Conservation (phyloP, 768 basidiomycete genomes). For the Tylopilus rubrobrunneus region DNA sequence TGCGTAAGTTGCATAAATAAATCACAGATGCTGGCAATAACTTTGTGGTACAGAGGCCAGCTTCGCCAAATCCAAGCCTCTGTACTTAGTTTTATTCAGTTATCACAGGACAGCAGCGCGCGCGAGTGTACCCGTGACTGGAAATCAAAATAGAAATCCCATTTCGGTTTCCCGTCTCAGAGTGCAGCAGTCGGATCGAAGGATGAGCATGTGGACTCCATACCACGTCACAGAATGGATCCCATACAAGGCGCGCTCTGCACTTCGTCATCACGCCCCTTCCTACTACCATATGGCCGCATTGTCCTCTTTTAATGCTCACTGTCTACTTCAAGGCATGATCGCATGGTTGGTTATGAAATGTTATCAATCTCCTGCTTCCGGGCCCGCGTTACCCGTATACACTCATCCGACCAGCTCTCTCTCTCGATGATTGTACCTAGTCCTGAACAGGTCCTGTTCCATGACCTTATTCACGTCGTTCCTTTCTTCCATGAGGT, state of each 20-base stretch:
- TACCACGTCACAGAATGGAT: not conserved
- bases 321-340: not conserved
- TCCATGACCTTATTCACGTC: not conserved
- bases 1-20: not conserved
- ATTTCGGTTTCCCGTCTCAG: not conserved
- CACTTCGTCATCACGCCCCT: not conserved
- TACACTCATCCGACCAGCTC: not conserved
- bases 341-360: not conserved
- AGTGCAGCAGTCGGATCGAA: too few relatives aligned
- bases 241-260: not conserved
- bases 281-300: slow-evolving; percentile 1
- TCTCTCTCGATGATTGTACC: not conserved
- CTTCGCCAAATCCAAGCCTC: not conserved
- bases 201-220: not conserved
- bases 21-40: not conserved
- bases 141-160: not conserved
- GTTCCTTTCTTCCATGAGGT: slow-evolving; percentile 7
- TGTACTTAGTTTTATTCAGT: not conserved
- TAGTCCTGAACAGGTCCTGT: not conserved
- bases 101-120: not conserved
- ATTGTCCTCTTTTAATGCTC: not conserved
- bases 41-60: not conserved
- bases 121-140: not conserved
- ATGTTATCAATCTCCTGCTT: not conserved
- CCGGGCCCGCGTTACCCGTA: slow-evolving; percentile 2